Evolutionary conservation across 1,284 basidiomycete genomes (phyloP).

Genomic region (Cutaneotrichosporon cutaneum): DNA sequence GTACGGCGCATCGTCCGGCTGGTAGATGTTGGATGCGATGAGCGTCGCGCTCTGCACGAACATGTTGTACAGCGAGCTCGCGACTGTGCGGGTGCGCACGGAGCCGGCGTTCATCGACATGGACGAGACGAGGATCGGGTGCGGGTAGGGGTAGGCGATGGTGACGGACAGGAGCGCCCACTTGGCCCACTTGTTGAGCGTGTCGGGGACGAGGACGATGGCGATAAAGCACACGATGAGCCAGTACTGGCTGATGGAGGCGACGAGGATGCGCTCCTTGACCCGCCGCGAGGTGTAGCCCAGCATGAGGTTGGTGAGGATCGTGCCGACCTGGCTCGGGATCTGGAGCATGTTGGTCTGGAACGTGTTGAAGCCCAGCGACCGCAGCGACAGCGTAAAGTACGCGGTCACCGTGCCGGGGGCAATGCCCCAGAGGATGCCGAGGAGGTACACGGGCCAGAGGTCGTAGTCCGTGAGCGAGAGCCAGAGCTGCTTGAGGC

Average conservation of each 20-base stretch:
- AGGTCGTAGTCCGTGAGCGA: slow-evolving; percentile 51
- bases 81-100: slow-evolving; percentile 44
- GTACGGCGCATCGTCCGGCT: slow-evolving; percentile 33
- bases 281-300: slow-evolving; percentile 32
- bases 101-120: slow-evolving; percentile 39
- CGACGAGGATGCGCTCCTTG: slow-evolving; percentile 31
- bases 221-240: slow-evolving; percentile 36
- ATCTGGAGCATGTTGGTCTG: slow-evolving; percentile 51
- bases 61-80: slow-evolving; percentile 45
- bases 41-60: slow-evolving; percentile 38
- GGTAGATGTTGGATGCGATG: slow-evolving; percentile 41
- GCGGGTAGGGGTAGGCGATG: slow-evolving; percentile 21
- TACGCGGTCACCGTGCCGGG: slow-evolving; percentile 40
- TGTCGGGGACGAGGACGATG: slow-evolving; percentile 30
- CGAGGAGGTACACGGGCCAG: slow-evolving; percentile 52
- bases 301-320: slow-evolving; percentile 42
- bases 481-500: slow-evolving; percentile 30
- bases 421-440: slow-evolving; percentile 24
- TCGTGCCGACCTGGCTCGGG: slow-evolving; percentile 40
- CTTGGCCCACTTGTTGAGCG: slow-evolving; percentile 26
- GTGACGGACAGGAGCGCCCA: slow-evolving; percentile 27
- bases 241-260: slow-evolving; percentile 32
- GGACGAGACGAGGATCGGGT: slow-evolving; percentile 33
- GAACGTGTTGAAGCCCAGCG: slow-evolving; percentile 46
- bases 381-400: slow-evolving; percentile 29